Evolutionary conservation across 2,329 filamentous ascomycete genomes (phyloP).

Genomic region (Delphinella strobiligena): DNA sequence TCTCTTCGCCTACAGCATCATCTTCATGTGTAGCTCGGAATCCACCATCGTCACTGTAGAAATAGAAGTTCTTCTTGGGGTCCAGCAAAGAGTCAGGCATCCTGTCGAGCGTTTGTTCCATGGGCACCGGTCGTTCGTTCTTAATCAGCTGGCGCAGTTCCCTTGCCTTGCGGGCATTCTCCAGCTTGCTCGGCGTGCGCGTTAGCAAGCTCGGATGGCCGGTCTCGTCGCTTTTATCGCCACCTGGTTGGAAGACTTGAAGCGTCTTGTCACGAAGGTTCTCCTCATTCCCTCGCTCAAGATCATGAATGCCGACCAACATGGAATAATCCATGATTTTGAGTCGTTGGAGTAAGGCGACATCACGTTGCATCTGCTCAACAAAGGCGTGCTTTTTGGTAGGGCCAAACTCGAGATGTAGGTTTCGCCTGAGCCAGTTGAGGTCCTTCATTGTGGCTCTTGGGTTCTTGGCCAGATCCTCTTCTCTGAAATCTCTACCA

Average conservation of each 20-base stretch:
- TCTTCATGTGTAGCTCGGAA: slow-evolving; percentile 89
- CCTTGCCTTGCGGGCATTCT: slow-evolving; percentile 79
- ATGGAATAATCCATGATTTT: slow-evolving; percentile 99
- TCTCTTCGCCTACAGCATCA: slow-evolving; percentile 71
- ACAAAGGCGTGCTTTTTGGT: slow-evolving; percentile 81
- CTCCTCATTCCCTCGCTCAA: slow-evolving; percentile 84
- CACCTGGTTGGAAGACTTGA: slow-evolving; percentile 85
- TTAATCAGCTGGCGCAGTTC: slow-evolving; percentile 89
- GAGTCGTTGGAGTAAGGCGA: slow-evolving; percentile 70
- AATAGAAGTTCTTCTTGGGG: slow-evolving; percentile 67
- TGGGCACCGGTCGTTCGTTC: slow-evolving; percentile 82
- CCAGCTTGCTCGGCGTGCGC: slow-evolving; percentile 85
- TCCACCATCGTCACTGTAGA: slow-evolving; percentile 89
- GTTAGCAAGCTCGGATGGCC: slow-evolving; percentile 48
- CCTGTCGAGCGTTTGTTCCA: slow-evolving; percentile 67
- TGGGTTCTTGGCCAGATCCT: slow-evolving; percentile 77
- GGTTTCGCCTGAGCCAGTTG: slow-evolving; percentile 82
- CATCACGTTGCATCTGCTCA: slow-evolving; percentile 78
- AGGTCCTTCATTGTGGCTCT: slow-evolving; percentile 90
- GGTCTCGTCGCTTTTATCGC: slow-evolving; percentile 34
- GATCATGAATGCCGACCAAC: slow-evolving; percentile 84
- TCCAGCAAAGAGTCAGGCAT: slow-evolving; percentile 80
- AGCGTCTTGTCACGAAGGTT: slow-evolving; percentile 82
- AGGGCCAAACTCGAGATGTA: slow-evolving; percentile 78
- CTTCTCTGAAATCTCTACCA: slow-evolving; percentile 81